phyloP scores from a whole-genome alignment of 2,329 filamentous ascomycete genomes.

The Diaporthe amygdali region DNA sequence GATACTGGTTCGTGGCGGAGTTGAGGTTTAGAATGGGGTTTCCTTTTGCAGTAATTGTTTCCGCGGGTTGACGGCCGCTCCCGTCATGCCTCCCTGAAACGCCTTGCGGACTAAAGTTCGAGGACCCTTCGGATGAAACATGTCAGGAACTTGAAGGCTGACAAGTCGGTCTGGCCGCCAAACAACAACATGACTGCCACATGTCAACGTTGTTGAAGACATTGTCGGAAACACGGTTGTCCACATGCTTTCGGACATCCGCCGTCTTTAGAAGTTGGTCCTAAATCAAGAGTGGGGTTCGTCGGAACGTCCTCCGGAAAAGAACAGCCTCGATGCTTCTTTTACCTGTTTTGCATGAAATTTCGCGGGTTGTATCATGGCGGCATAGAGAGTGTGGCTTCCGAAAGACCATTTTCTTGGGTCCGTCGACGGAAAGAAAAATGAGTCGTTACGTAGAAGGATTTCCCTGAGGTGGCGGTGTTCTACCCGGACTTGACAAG shows the following conservation, averaged over 20 bases:
- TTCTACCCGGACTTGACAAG: conserved; percentile 2
- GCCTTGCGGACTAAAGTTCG: neutral
- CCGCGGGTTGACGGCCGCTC: neutral
- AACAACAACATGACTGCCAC: neutral
- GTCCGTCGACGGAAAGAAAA: no score
- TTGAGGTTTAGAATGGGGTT: neutral
- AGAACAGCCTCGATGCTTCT: neutral
- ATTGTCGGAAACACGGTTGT: neutral
- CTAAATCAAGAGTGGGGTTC: neutral
- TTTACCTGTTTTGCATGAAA: neutral
- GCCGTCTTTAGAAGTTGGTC: neutral
- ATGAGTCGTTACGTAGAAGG: neutral
- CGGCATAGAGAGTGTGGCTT: neutral
- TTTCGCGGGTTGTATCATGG: neutral
- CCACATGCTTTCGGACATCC: conserved; percentile 4
- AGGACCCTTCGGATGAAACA: neutral
- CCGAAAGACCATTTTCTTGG: neutral
- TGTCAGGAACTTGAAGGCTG: conserved; percentile 3
- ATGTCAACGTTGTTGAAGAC: neutral
- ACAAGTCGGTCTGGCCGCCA: neutral
- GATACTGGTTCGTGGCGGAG: neutral
- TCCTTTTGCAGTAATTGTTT: neutral
- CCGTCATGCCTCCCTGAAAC: neutral
- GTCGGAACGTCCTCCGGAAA: neutral
- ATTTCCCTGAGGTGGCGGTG: neutral